These are phyloP conservation scores for Amauroascus niger DNA, from an alignment of 2,329 filamentous ascomycete species.

Conservation along the genomic window DNA sequence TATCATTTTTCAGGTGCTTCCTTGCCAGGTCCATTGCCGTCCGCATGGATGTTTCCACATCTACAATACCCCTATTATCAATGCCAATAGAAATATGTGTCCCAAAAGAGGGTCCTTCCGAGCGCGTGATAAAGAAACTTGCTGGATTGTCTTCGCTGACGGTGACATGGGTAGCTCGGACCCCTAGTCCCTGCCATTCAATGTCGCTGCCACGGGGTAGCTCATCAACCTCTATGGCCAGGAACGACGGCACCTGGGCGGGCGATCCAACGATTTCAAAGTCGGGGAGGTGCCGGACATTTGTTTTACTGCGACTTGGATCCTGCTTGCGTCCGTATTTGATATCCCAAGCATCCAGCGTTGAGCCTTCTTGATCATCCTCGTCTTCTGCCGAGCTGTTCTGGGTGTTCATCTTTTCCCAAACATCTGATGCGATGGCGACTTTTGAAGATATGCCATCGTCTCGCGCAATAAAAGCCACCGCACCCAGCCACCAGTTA, in stretches of 20 bases:
- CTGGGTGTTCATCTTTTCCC: slow-evolving; percentile 34
- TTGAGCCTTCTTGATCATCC: slow-evolving; percentile 42
- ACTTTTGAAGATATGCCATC: slow-evolving; percentile 29
- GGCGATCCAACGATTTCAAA: slow-evolving; percentile 22
- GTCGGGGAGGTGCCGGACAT: slow-evolving; percentile 20
- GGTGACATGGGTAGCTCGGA: slow-evolving; percentile 33
- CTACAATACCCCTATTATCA: slow-evolving; percentile 13
- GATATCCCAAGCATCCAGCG: slow-evolving; percentile 42
- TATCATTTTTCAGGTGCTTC: background rate
- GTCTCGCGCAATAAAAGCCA: slow-evolving; percentile 59
- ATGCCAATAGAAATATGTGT: slow-evolving; percentile 28
- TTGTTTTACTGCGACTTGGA: slow-evolving; percentile 23
- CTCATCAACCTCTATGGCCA: slow-evolving; percentile 64
- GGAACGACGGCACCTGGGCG: slow-evolving; percentile 52
- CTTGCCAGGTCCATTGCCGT: slow-evolving; percentile 17
- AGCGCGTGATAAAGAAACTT: slow-evolving; percentile 20
- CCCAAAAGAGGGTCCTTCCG: slow-evolving; percentile 17
- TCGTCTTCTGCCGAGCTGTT: slow-evolving; percentile 24
- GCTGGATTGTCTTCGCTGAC: slow-evolving; percentile 17
- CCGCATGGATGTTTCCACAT: slow-evolving; percentile 21
- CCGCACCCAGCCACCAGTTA: slow-evolving; percentile 62
- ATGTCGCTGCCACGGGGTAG: slow-evolving; percentile 64
- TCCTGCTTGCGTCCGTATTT: slow-evolving; percentile 48
- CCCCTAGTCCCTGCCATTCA: slow-evolving; percentile 72
- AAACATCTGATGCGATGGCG: slow-evolving; percentile 34